Evolutionary conservation across 2,329 filamentous ascomycete genomes (phyloP), one percentile per base, ranked within the genome.

Genomic region (Colletotrichum eremochloae): DNA sequence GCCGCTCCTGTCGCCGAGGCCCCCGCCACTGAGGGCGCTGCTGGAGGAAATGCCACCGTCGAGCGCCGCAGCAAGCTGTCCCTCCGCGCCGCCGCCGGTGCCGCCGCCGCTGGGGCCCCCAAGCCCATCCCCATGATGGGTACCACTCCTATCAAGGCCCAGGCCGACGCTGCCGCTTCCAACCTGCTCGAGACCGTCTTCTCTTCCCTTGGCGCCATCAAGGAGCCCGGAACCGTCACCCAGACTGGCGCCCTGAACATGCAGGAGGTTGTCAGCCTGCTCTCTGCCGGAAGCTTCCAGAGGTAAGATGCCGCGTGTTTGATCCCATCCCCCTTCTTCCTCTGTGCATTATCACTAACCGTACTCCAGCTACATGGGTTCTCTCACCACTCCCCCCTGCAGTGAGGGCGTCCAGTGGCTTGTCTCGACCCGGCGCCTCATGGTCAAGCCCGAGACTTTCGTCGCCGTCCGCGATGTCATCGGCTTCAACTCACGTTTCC

Each of bases 371-470:
- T 85, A 87, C 78, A 77, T 81, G 2, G 85, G 85, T 36, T 86
- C 85, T 5, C 80, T 87, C 46, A 87, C 86, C 15, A 87, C 85
- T 11, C 85, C 86, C 29, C 86, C 85, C 3, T 87, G 86, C 80
- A 79, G 79, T 18, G 85, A 87, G 76, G 82, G 81, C 31, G 84
- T 87, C 40, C 77, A 77, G 71, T 87, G 86, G 86, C 81, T 85
- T 65, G 84, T 87, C 9, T 81, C 83, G n/a, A 83, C 84, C 5
- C 77, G 83, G 67, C 82, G 81, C 62, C 80, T 86, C 42, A 70
- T 76, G 53, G 74, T 87, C 52, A 81, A 81, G 5, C 76, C 79
- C 11, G 58, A 77, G 14, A 83, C 83, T 18, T 86, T 84, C 74
- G 75, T 77, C 57, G 78, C 77, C 58, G 84, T 80, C 20, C 81